These are phyloP conservation scores for Pythium monospermum DNA, from an alignment of 352 stramenopile species.

Conservation along the genomic window DNA sequence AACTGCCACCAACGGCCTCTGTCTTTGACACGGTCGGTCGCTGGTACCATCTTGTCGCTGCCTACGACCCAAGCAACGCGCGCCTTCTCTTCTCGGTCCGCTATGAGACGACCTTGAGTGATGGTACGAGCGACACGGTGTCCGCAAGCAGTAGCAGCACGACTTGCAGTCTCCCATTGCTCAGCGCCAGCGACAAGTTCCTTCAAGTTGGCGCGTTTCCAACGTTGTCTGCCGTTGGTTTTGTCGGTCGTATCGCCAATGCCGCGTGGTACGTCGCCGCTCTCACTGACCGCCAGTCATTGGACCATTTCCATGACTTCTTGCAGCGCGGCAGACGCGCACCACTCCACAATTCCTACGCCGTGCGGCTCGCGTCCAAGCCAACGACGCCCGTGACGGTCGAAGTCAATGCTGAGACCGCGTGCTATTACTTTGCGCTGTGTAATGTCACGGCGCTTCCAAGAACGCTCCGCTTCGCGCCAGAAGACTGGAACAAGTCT, in stretches of 20 bases:
- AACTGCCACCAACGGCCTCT: not conserved
- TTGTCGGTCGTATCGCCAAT: slow-evolving; percentile 34
- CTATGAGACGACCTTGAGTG: slow-evolving; percentile 6
- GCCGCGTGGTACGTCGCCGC: slow-evolving; percentile 54
- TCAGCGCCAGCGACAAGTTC: slow-evolving; percentile 31
- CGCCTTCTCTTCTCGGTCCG: slow-evolving; percentile 37
- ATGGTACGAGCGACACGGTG: no score
- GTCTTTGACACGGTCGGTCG: slow-evolving; percentile 5
- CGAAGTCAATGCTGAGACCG: slow-evolving; percentile 36
- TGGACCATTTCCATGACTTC: slow-evolving; percentile 76
- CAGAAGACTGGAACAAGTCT: slow-evolving; percentile 37
- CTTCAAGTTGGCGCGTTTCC: slow-evolving; percentile 28
- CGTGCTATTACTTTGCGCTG: slow-evolving; percentile 70
- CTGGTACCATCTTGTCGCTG: slow-evolving; percentile 56
- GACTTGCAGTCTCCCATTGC: slow-evolving; percentile 36
- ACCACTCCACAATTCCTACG: slow-evolving; percentile 44
- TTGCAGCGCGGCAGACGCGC: slow-evolving; percentile 23
- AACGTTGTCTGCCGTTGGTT: slow-evolving; percentile 7
- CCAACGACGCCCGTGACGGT: slow-evolving; percentile 46
- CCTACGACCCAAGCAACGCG: slow-evolving; percentile 45
- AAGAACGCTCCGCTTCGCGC: slow-evolving; percentile 30
- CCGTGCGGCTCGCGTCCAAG: slow-evolving; percentile 36
- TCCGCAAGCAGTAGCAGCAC: slow-evolving; percentile 13
- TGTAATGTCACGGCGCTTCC: slow-evolving; percentile 58
- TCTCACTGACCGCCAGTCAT: slow-evolving; percentile 28